phyloP scores from a whole-genome alignment of 2,329 filamentous ascomycete species.

The Thelonectria rubi region DNA sequence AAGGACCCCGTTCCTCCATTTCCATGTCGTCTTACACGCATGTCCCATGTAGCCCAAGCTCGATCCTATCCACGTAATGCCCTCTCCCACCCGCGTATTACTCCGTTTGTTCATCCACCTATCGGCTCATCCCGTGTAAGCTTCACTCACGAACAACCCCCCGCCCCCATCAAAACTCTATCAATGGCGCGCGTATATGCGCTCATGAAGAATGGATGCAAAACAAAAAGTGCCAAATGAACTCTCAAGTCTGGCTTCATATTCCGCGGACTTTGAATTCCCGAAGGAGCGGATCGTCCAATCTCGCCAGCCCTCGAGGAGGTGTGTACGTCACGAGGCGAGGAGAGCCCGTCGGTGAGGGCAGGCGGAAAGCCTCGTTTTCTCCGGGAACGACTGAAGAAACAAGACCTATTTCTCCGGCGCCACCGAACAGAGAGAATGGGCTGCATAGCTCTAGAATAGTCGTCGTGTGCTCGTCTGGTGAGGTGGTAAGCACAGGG shows the following conservation, averaged over 20 bases:
- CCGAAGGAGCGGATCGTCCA: background rate
- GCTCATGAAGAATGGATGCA: too few relatives aligned
- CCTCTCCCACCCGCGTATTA: background rate
- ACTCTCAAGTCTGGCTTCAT: too few relatives aligned
- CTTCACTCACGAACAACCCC: background rate
- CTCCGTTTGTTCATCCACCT: background rate
- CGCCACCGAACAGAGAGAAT: too few relatives aligned
- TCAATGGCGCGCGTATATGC: background rate
- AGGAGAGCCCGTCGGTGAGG: background rate
- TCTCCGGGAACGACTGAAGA: background rate
- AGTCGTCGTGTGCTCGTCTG: background rate
- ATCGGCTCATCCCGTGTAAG: conserved; percentile 1
- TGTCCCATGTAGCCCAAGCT: background rate
- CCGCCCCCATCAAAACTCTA: background rate
- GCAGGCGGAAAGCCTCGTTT: background rate
- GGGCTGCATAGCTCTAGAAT: too few relatives aligned
- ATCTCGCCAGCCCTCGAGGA: background rate
- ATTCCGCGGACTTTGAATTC: background rate
- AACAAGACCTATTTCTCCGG: background rate
- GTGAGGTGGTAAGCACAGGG: too few relatives aligned
- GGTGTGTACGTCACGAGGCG: background rate
- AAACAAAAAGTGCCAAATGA: too few relatives aligned
- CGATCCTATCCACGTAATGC: background rate
- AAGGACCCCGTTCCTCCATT: too few relatives aligned
- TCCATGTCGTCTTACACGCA: background rate